Evolutionary conservation across 441 rosid genomes (phyloP).

Genomic region (Corymbia citriodora): DNA sequence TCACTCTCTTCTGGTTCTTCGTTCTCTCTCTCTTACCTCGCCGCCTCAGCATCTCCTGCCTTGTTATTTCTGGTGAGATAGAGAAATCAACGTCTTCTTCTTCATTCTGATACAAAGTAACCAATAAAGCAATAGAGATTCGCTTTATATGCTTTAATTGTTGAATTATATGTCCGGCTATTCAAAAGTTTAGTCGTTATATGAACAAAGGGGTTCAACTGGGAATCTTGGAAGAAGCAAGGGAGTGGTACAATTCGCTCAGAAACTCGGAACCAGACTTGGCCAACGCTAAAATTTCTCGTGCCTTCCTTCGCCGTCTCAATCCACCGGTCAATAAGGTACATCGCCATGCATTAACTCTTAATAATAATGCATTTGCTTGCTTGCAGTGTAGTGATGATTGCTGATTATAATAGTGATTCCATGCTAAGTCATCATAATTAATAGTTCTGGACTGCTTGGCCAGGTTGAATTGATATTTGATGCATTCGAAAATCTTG

Average conservation of each 20-base stretch:
- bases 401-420: neutral
- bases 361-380: neutral
- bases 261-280: slow-evolving; percentile 41
- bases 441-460: neutral
- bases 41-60: slow-evolving; percentile 29
- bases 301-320: slow-evolving; percentile 82
- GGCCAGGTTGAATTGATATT: neutral
- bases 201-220: slow-evolving; percentile 39
- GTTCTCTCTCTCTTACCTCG: slow-evolving; percentile 23
- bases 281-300: slow-evolving; percentile 49
- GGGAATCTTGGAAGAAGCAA: slow-evolving; percentile 52
- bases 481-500: neutral
- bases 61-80: slow-evolving; percentile 39
- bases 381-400: neutral
- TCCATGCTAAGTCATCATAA: neutral
- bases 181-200: neutral
- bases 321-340: slow-evolving; percentile 49
- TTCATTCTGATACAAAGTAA: neutral
- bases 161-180: neutral
- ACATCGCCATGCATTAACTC: neutral
- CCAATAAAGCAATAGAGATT: neutral
- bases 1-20: slow-evolving; percentile 6
- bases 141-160: neutral
- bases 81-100: neutral
- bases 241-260: slow-evolving; percentile 69